Base-by-base conservation (phyloP, 768 basidiomycete genomes). In the Rhizopogon vinicolor region DNA sequence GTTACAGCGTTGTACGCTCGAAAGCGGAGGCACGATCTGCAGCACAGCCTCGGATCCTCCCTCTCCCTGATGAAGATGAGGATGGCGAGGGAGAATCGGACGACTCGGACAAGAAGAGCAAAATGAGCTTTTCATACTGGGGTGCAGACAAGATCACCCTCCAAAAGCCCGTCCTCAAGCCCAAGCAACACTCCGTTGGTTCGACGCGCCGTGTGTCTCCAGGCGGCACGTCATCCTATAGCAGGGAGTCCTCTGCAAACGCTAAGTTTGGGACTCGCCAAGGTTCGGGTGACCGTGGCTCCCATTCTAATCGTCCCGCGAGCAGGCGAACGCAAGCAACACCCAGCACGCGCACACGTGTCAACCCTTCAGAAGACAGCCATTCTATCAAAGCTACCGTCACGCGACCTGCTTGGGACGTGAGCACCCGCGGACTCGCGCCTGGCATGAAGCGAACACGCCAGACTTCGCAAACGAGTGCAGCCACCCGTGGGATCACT, bases 61-160 rank as follows among this genome's bases (percentile, higher is more conserved):
- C 88, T 39, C 74, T 87, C 63, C 86, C 86, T 28, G 82, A 84
- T 54, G 86, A 86, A 46, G 79, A 86, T 55, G 73, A 74, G 18
- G 76, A 75, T 22, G 84, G 75, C 16, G 81, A 63, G 16, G 71
- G 65, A 19, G 89, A 91, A 29, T 91, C 91, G 3, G 88, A 90
- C 61, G 89, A 92, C 63, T 92, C 89, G 10, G 91, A 92, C 68
- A 83, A 86, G 74, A 89, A 91, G 75, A 90, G 86, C 76, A 93
- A 92, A 70, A 92, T 93, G 91, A 90, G 89, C 74, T 93, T 93
- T 72, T 92, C 90, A 5, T 94, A 93, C 66, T 93, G 91, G 90
- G 91, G 91, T 25, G 91, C 91, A 33, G 91, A 93, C 74, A 91
- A 91, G 72, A 81, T 93, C 63, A 93, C 91, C 1, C 82, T 93